Evolutionary conservation across 2,329 filamentous ascomycete genomes (phyloP).

Genomic region (Xylariaceae sp.): DNA sequence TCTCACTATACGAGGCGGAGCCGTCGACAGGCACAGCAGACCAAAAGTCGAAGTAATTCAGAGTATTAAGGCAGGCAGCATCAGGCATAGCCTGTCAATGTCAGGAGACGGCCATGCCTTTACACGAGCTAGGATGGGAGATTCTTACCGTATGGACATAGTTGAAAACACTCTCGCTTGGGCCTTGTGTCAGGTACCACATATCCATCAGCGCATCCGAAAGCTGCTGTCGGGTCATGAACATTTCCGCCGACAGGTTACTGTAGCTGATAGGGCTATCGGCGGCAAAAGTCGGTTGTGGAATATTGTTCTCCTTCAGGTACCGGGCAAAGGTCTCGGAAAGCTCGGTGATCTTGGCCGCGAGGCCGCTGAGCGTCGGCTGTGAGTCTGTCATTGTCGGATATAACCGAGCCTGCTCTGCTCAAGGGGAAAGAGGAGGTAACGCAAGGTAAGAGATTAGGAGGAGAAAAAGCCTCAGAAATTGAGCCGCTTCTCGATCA

Average conservation of each 20-base stretch:
- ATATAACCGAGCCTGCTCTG: conserved; percentile 10
- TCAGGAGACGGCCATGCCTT: conserved; percentile 4
- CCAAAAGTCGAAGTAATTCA: conserved; percentile 58
- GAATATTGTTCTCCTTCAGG: conserved; percentile 46
- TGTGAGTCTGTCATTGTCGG: conserved; percentile 36
- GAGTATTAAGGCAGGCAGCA: conserved; percentile 46
- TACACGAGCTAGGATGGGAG: background rate
- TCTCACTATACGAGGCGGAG: conserved; percentile 46
- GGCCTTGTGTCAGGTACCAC: conserved; percentile 49
- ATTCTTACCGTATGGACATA: conserved; percentile 43
- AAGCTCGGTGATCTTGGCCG: conserved; percentile 49
- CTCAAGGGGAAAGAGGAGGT: background rate
- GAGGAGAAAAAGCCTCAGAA: background rate
- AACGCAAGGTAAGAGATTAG: background rate
- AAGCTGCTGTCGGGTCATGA: conserved; percentile 47
- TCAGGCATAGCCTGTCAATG: conserved; percentile 45
- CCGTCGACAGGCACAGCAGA: conserved; percentile 51
- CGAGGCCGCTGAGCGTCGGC: conserved; percentile 46
- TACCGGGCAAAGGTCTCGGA: conserved; percentile 44
- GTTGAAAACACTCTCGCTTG: conserved; percentile 54
- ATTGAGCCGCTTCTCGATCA: conserved; percentile 1
- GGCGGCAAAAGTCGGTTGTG: conserved; percentile 45
- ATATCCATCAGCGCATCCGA: conserved; percentile 50
- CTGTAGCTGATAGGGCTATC: conserved; percentile 48
- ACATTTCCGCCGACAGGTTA: conserved; percentile 46